These are phyloP conservation scores for Porcisia hertigi DNA, from an alignment of 208 protist genomes.

Conservation along the genomic window DNA sequence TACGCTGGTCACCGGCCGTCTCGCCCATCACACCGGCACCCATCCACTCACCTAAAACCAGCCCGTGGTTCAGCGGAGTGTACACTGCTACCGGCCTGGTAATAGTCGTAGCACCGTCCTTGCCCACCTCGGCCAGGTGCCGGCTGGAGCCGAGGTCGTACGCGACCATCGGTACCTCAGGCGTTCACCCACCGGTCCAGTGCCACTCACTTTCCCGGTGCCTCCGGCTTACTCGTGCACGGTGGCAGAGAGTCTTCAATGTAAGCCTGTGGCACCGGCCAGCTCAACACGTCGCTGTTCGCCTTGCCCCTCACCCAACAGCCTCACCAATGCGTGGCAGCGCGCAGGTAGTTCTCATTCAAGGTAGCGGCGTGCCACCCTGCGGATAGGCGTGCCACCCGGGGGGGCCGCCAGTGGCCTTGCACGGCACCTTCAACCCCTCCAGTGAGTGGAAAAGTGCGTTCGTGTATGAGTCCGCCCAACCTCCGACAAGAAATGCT, in stretches of 20 bases:
- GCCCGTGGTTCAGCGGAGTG: constrained; percentile 65
- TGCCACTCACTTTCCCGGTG: constrained; percentile 48
- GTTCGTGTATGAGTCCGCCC: constrained; percentile 73
- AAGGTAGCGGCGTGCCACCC: constrained; percentile 48
- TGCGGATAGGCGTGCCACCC: constrained; percentile 70
- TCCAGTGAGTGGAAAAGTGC: constrained; percentile 50
- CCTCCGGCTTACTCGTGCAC: constrained; percentile 43
- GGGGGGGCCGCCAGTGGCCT: constrained; percentile 63
- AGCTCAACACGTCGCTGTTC: constrained; percentile 38
- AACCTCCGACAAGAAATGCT: constrained; percentile 55
- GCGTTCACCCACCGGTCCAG: constrained; percentile 43
- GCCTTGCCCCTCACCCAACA: constrained; percentile 40
- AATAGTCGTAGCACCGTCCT: background rate
- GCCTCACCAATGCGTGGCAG: constrained; percentile 60
- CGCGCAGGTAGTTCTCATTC: constrained; percentile 68
- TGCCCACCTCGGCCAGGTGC: constrained; percentile 6
- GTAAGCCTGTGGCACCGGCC: constrained; percentile 51
- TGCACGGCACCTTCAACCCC: constrained; percentile 49
- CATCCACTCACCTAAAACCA: constrained; percentile 69
- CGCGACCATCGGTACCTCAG: constrained; percentile 16
- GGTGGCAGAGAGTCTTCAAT: constrained; percentile 51
- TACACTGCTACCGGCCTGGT: constrained; percentile 33
- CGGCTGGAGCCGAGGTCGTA: constrained; percentile 27
- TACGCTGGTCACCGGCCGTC: constrained; percentile 60
- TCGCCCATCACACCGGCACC: constrained; percentile 57